Percentiles rank a stretch among this genome's conserved stretches.
phyloP scores from a whole-genome alignment of 495 filamentous ascomycete genomes.

The Penicillium mononematosum region DNA sequence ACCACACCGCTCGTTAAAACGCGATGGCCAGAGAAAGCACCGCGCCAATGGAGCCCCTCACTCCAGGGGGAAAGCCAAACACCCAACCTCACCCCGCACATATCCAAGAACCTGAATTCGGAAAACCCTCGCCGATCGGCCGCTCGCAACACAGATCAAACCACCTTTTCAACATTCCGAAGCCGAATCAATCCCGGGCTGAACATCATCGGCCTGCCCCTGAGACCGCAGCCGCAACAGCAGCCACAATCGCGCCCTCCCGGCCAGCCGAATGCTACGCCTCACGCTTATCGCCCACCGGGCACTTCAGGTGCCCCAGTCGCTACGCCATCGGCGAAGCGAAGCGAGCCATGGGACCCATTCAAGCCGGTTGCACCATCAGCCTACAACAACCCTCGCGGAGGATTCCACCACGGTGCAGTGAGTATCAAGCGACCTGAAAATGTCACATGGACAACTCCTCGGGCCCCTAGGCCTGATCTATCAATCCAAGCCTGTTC shows the following conservation, averaged over 20 bases:
- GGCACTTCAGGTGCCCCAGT: constrained; percentile 17
- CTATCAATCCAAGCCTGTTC: constrained; percentile 45
- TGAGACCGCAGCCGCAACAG: constrained; percentile 23
- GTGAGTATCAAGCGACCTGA: constrained; percentile 49
- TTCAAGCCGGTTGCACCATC: constrained; percentile 46
- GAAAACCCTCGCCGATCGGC: constrained; percentile 55
- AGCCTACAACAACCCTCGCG: constrained; percentile 37
- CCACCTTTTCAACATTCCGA: constrained; percentile 54
- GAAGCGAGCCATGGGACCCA: constrained; percentile 38
- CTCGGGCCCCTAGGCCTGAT: constrained; percentile 40
- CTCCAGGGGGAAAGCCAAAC: constrained; percentile 30
- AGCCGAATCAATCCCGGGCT: constrained; percentile 43
- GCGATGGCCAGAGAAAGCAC: constrained; percentile 47
- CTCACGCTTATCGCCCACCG: constrained; percentile 24
- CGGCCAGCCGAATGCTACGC: constrained; percentile 15
- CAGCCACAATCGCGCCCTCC: constrained; percentile 16
- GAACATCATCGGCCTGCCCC: constrained; percentile 48
- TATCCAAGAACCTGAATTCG: constrained; percentile 54
- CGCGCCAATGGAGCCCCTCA: constrained; percentile 35
- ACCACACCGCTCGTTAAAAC: neutral
- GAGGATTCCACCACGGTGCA: constrained; percentile 26
- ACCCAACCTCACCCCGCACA: constrained; percentile 27
- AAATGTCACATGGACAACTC: constrained; percentile 41
- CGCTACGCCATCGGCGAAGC: constrained; percentile 27
- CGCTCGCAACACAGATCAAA: constrained; percentile 43